These are phyloP conservation scores for Pelargonium exstipulatum DNA, from an alignment of 441 rosid species.

Conservation along the genomic window DNA sequence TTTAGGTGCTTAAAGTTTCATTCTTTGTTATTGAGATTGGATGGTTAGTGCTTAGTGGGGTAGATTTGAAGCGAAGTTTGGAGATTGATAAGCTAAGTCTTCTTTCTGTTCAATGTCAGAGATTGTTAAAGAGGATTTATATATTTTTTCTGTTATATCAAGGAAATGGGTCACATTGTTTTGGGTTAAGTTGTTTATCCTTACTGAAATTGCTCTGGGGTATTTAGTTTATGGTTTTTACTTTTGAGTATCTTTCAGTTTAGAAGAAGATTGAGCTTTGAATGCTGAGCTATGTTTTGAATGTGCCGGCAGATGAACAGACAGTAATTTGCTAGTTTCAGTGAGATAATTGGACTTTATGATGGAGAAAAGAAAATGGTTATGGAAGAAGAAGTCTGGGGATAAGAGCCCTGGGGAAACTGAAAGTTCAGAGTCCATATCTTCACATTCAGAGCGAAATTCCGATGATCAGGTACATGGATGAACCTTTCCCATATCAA, in stretches of 20 bases:
- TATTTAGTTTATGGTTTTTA: too few relatives aligned
- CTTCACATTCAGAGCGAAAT: conserved; percentile 69
- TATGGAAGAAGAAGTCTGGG: conserved; percentile 60
- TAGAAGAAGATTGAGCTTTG: neutral
- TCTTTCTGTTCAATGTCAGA: neutral
- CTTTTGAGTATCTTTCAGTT: neutral
- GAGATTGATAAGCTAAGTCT: neutral
- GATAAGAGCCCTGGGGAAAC: conserved; percentile 55
- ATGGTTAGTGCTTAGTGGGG: neutral
- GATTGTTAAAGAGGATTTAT: conserved; percentile 1
- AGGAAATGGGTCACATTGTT: conserved; percentile 5
- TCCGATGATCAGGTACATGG: conserved; percentile 68
- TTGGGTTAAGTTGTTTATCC: neutral
- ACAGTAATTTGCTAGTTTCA: conserved; percentile 15
- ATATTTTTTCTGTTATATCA: neutral
- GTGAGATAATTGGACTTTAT: conserved; percentile 26
- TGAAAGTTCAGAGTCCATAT: conserved; percentile 62
- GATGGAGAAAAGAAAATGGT: conserved; percentile 81
- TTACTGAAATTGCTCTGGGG: too few relatives aligned
- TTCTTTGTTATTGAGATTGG: neutral
- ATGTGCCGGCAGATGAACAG: neutral
- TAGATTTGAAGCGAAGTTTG: conserved; percentile 18
- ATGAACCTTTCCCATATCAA: neutral
- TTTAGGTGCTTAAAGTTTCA: neutral
- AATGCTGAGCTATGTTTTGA: neutral